These are phyloP conservation scores for Penicillium sp. DNA, from an alignment of 2,329 filamentous ascomycete species.

Conservation along the genomic window DNA sequence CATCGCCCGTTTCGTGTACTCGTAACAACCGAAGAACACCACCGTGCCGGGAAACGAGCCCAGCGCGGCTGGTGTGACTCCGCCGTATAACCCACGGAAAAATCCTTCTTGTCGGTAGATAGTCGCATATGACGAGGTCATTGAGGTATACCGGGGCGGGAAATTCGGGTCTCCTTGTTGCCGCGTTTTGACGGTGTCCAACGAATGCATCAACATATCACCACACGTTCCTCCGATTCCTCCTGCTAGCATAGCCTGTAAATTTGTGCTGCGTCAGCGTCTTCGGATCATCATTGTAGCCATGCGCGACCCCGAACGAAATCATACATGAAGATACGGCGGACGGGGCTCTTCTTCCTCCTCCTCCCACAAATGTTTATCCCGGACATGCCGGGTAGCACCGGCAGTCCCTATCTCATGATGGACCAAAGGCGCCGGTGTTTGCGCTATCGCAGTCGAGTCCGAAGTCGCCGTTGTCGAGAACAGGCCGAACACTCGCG, in stretches of 20 bases:
- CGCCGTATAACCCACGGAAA: slow-evolving; percentile 82
- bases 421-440: slow-evolving; percentile 16
- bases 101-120: slow-evolving; percentile 93
- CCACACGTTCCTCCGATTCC: slow-evolving; percentile 90
- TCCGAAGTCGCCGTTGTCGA: slow-evolving; percentile 43
- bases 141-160: slow-evolving; percentile 87
- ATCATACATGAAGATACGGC: slow-evolving; percentile 65
- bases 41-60: slow-evolving; percentile 94
- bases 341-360: slow-evolving; percentile 61
- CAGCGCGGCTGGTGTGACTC: slow-evolving; percentile 86
- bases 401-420: slow-evolving; percentile 20
- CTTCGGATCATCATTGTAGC: neutral
- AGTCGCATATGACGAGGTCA: slow-evolving; percentile 87
- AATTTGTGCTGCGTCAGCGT: slow-evolving; percentile 9
- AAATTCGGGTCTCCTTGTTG: slow-evolving; percentile 95
- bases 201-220: slow-evolving; percentile 97
- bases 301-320: slow-evolving; percentile 1
- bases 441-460: slow-evolving; percentile 15
- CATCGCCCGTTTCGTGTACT: slow-evolving; percentile 88
- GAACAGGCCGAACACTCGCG: slow-evolving; percentile 56
- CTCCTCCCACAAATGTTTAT: slow-evolving; percentile 46
- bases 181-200: slow-evolving; percentile 97
- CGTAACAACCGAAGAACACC: slow-evolving; percentile 94
- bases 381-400: slow-evolving; percentile 25
- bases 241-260: slow-evolving; percentile 89